Conservation (phyloP, 148 eudicot genomes). For the Fallopia convolvulus region DNA sequence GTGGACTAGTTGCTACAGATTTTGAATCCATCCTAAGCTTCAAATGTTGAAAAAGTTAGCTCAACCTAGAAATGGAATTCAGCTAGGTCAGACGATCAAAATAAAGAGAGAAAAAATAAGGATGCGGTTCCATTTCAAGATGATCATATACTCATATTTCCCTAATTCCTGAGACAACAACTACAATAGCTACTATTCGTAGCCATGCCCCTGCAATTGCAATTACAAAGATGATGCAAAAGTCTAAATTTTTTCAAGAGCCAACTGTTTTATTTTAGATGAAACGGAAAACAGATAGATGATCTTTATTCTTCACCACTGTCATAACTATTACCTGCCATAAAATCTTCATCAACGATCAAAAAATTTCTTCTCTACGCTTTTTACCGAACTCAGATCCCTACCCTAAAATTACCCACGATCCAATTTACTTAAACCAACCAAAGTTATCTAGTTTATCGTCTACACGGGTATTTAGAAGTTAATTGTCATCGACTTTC, state of each 20-base stretch:
- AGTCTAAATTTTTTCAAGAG: background rate
- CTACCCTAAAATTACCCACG: background rate
- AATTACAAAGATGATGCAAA: too few relatives aligned
- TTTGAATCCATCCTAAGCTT: background rate
- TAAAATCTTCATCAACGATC: too few relatives aligned
- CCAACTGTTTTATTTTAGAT: background rate
- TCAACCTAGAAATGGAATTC: too few relatives aligned
- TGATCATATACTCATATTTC: too few relatives aligned
- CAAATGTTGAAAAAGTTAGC: too few relatives aligned
- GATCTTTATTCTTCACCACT: background rate
- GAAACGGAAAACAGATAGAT: background rate
- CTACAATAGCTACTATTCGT: too few relatives aligned
- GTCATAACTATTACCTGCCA: too few relatives aligned
- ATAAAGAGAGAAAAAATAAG: too few relatives aligned
- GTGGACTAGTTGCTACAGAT: background rate
- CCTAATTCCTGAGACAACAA: too few relatives aligned
- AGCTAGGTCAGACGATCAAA: too few relatives aligned
- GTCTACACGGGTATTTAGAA: background rate
- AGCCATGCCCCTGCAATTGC: too few relatives aligned
- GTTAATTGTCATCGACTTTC: background rate
- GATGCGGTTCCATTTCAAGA: too few relatives aligned
- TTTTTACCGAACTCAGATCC: background rate
- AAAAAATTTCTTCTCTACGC: background rate
- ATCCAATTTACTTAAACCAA: background rate
- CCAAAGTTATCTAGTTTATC: background rate